These are phyloP conservation scores for Arabidopsis hybrid DNA, from an alignment of 441 rosid genomes.

Conservation along the genomic window DNA sequence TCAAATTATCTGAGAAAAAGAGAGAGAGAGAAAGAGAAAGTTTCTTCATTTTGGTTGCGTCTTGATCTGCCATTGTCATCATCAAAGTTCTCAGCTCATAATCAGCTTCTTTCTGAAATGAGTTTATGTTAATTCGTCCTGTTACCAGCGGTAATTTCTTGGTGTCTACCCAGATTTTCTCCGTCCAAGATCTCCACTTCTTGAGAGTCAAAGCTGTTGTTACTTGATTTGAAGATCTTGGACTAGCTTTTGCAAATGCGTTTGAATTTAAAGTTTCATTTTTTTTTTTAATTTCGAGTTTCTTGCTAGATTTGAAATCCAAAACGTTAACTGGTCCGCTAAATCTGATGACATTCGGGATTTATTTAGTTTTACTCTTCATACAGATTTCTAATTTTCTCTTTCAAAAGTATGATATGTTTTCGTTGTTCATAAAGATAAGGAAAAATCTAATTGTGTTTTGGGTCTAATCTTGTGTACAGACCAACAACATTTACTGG, in stretches of 20 bases:
- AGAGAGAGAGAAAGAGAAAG: conserved; percentile 17
- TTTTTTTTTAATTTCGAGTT: conserved; percentile 24
- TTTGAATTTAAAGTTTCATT: conserved; percentile 19
- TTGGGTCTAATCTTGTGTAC: conserved; percentile 33
- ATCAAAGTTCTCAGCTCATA: conserved; percentile 34
- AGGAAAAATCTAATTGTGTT: conserved; percentile 25
- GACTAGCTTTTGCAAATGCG: conserved; percentile 38
- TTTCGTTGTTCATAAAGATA: not conserved
- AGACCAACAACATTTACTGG: conserved; percentile 37
- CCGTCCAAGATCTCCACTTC: conserved; percentile 27
- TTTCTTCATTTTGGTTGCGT: conserved; percentile 9
- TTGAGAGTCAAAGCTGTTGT: conserved; percentile 1
- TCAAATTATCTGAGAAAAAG: conserved; percentile 26
- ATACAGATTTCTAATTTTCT: conserved; percentile 17
- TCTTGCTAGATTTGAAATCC: conserved; percentile 24
- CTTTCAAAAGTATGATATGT: not conserved
- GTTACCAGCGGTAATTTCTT: conserved; percentile 13
- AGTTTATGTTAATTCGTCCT: conserved; percentile 30
- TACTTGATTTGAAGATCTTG: conserved; percentile 20
- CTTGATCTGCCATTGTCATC: conserved; percentile 57
- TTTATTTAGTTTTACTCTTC: conserved; percentile 15
- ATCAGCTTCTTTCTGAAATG: conserved; percentile 45
- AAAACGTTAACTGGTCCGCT: not conserved
- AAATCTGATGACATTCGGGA: conserved; percentile 33
- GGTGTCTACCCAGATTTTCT: conserved; percentile 20